Base-by-base conservation (phyloP, 345 rosid species). In the Barbarea vulgaris region DNA sequence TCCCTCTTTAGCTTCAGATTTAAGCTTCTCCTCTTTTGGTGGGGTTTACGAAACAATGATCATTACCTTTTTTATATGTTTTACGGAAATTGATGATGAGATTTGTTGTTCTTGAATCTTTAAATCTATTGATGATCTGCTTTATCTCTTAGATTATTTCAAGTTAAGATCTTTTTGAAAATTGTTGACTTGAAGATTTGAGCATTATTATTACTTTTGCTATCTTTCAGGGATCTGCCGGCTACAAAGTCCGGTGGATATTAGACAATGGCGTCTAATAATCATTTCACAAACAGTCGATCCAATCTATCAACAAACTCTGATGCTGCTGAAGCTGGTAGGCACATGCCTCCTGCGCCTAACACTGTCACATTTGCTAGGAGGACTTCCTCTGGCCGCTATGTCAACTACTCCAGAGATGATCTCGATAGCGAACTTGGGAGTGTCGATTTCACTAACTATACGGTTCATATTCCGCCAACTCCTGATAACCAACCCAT, bases 401-500 rank as follows among this genome's bases (percentile, higher is more conserved):
- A 89, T 46, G 81, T 91, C 72, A 93, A 87, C 83, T 94, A 89
- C 79, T 94, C 98, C 0, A 87, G 98, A 78, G 98, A 94, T 78
- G 98, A 94, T 81, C 96, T 91, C 13, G 97, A 94, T 56, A 94
- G 98, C 50, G 98, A 94, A 67, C 83, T 94, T 7, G 93, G 97
- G n/a, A 89, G 90, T 74, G 67, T 77, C 8, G 98, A 94, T 71
- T 88, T 88, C 70, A 85, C 87, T 75, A 86, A 87, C 81, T 94
- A 94, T 34, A 86, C 93, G 9, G 98, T 94, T 17, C 96, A 94
- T 12, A 85, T 89, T 67, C 98, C 98, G 0, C 95, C 91, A 10
- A 94, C 98, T 41, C 98, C 98, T 2, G 98, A 91, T 78, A 88
- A 91, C 76, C 98, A 94, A 61, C 96, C 98, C 1, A 94, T 89